Evolutionary conservation across 495 filamentous ascomycete genomes (phyloP).

Genomic region (Podospora tetraspora): DNA sequence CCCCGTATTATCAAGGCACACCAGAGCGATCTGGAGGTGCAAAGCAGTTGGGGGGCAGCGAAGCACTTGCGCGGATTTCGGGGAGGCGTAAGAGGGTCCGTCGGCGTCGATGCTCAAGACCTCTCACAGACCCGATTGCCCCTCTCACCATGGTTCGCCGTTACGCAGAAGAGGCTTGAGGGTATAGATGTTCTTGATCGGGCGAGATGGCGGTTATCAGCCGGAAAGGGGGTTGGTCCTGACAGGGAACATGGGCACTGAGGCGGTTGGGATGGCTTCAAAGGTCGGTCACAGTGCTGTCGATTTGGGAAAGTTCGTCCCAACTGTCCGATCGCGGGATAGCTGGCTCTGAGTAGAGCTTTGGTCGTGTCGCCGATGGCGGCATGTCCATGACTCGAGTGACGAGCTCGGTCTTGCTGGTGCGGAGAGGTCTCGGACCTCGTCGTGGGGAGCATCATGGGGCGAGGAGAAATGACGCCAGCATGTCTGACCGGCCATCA

Average conservation of each 20-base stretch:
- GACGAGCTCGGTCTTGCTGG: background rate
- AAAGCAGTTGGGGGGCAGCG: background rate
- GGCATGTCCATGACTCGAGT: background rate
- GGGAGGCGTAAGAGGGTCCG: background rate
- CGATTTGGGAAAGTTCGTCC: background rate
- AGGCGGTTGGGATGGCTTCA: background rate
- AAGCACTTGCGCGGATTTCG: background rate
- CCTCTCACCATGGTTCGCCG: background rate
- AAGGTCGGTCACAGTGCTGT: background rate
- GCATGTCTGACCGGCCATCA: background rate
- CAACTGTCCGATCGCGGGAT: background rate
- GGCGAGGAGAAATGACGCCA: background rate
- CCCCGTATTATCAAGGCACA: background rate
- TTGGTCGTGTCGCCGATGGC: background rate
- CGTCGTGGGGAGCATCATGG: background rate
- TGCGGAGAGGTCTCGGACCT: background rate
- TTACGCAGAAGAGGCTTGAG: background rate
- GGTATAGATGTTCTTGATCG: background rate
- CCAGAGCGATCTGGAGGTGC: background rate
- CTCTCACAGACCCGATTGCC: background rate
- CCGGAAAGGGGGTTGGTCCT: background rate
- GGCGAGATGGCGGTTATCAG: background rate
- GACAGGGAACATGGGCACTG: background rate
- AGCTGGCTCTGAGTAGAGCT: no score
- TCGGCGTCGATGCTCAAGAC: background rate